A percentile compares a stretch with the other conserved stretches of the same genome.
Evolutionary conservation across 768 basidiomycete genomes (phyloP).

Genomic region (Pisolithus tinctorius): DNA sequence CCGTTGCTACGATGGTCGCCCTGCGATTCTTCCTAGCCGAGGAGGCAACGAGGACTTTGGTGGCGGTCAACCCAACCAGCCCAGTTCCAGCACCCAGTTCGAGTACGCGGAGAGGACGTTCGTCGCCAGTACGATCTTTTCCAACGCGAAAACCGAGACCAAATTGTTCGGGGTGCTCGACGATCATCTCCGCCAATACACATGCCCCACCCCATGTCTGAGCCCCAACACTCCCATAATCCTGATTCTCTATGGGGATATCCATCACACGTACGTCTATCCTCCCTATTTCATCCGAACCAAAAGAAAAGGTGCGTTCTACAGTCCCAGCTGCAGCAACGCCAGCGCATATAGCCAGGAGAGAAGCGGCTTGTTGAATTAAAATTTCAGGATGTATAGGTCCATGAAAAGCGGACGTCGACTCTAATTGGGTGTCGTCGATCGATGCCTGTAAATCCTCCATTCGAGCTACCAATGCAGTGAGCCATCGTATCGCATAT

Average conservation of each 20-base stretch:
- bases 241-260: constrained; percentile 61
- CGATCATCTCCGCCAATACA: constrained; percentile 70
- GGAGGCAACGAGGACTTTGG: constrained; percentile 23
- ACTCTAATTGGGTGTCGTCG: neutral
- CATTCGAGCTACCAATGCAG: constrained; percentile 46
- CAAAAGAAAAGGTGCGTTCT: constrained; percentile 47
- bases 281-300: constrained; percentile 5
- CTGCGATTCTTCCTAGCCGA: neutral
- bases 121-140: neutral
- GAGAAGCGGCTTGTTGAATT: constrained; percentile 48
- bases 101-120: constrained; percentile 31
- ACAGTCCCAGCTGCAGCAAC: constrained; percentile 55
- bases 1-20: constrained; percentile 35
- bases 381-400: constrained; percentile 28
- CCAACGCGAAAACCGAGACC: constrained; percentile 24
- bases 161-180: constrained; percentile 47
- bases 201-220: constrained; percentile 90
- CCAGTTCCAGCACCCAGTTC: constrained; percentile 58
- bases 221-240: constrained; percentile 68
- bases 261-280: constrained; percentile 51
- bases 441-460: neutral
- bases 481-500: constrained; percentile 71
- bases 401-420: neutral
- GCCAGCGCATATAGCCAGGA: constrained; percentile 61
- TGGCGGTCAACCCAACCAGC: constrained; percentile 38